Percentiles rank a stretch among this genome's conserved stretches.
These are phyloP conservation scores for Aspergillus thermomutatus DNA, from an alignment of 2,329 filamentous ascomycete genomes.

Conservation along the genomic window DNA sequence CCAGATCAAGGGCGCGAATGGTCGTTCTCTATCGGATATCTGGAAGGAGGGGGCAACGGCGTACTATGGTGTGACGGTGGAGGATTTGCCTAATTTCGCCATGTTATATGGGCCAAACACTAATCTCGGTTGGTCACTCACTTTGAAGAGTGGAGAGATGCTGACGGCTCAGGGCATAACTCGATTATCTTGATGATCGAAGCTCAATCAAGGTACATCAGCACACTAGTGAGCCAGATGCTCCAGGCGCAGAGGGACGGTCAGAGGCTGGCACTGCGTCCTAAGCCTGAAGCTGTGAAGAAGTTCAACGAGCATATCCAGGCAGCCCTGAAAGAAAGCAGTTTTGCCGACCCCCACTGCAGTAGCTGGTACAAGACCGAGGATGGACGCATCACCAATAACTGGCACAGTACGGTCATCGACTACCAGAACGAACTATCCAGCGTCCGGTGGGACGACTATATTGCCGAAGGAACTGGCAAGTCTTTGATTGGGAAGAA, in stretches of 20 bases:
- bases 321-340: constrained; percentile 38
- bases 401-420: constrained; percentile 53
- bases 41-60: constrained; percentile 54
- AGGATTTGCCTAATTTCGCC: constrained; percentile 53
- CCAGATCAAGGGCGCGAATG: constrained; percentile 46
- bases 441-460: constrained; percentile 30
- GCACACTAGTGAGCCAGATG: constrained; percentile 48
- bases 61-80: constrained; percentile 51
- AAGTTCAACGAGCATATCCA: constrained; percentile 50
- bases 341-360: constrained; percentile 55
- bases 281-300: constrained; percentile 37
- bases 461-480: constrained; percentile 24
- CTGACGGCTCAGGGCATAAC: constrained; percentile 44
- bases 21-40: constrained; percentile 46
- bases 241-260: constrained; percentile 43
- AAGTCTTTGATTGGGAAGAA: constrained; percentile 20
- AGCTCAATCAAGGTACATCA: constrained; percentile 55
- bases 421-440: constrained; percentile 50
- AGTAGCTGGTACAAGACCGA: constrained; percentile 56
- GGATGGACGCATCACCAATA: constrained; percentile 55
- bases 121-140: constrained; percentile 35
- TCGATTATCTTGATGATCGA: constrained; percentile 63
- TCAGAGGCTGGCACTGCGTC: constrained; percentile 44
- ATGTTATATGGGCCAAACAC: constrained; percentile 60
- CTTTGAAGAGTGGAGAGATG: not conserved